Evolutionary conservation across 169 alveolate species (phyloP), one percentile per base, ranked within the genome.

Genomic region (Plasmodium knowlesi): DNA sequence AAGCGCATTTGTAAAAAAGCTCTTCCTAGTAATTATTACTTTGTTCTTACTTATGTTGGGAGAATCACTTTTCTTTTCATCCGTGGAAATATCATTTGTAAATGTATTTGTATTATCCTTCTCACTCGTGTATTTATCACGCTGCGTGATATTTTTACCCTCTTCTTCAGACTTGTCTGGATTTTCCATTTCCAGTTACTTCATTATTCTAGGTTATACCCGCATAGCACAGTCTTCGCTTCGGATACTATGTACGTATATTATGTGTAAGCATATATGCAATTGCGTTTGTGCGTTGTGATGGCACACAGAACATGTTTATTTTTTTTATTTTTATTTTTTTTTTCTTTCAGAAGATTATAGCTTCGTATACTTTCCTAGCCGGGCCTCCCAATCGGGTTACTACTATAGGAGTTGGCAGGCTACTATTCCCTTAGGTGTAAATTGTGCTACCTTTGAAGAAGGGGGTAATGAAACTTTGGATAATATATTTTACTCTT

Each of bases 151-250:
- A 46, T 86, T 86, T 76, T 86, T 54, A 78, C 81, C 70, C 9
- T 54, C 70, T 76, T 46, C 61, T 86, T 74, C 70, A 22, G 46
- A 50, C 43, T 43, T 46, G 30, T 78, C 93, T 46, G 34, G 34
- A 34, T 76, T 74, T 30, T 79, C 88, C 85, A 76, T 86, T 86
- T 86, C 93, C 93, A 76, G 57, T 32, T 37, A 70, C 92, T 34
- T 71, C 83, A 50, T 50, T 50, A 46, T 84, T 73, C 22, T 76
- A 46, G 30, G 80, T 22, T 50, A 50, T 53, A 25, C 16, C 88
- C 41, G 50, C 82, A 86, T 86, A 37, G 46, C 70, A 57, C 10
- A 78, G n/a, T 54, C 43, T 72, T 84, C 78, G 50, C 41, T 37
- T 28, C 19, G 10, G 25, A 19, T 82, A 9, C 10, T 50, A 50